Evolutionary conservation across 2,329 filamentous ascomycete species (phyloP).

Genomic region (Emmonsiellopsis sp.): DNA sequence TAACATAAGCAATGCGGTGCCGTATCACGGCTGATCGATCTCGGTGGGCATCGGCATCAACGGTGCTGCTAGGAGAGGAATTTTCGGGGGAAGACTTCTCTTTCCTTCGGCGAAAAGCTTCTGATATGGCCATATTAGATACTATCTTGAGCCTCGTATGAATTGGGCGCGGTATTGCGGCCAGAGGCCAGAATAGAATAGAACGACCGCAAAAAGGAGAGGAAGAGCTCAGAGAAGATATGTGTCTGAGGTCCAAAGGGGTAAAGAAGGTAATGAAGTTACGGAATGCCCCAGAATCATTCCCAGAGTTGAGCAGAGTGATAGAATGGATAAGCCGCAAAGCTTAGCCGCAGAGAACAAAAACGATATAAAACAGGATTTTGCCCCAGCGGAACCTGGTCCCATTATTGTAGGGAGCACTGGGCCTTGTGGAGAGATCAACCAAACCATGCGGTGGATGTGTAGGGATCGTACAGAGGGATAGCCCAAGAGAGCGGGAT

Average conservation of each 20-base stretch:
- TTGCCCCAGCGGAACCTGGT: not conserved
- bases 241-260: too few species aligned
- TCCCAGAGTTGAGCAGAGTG: too few species aligned
- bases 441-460: not conserved
- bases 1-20: constrained; percentile 56
- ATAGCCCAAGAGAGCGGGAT: too few species aligned
- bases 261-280: too few species aligned
- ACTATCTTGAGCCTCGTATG: not conserved
- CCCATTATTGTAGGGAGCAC: not conserved
- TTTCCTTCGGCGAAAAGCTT: not conserved
- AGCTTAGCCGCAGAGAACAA: too few species aligned
- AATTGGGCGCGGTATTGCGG: not conserved
- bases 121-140: not conserved
- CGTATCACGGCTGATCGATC: constrained; percentile 13
- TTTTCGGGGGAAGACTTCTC: not conserved
- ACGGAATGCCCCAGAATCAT: too few species aligned
- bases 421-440: not conserved
- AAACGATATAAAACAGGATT: too few species aligned
- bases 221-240: too few species aligned
- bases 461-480: too few species aligned
- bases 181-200: not conserved
- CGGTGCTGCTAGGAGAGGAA: not conserved
- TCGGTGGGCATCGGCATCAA: not conserved
- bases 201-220: not conserved
- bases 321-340: too few species aligned